Base-by-base conservation (phyloP, 2,329 filamentous ascomycete species). In the Fusarium sp. region DNA sequence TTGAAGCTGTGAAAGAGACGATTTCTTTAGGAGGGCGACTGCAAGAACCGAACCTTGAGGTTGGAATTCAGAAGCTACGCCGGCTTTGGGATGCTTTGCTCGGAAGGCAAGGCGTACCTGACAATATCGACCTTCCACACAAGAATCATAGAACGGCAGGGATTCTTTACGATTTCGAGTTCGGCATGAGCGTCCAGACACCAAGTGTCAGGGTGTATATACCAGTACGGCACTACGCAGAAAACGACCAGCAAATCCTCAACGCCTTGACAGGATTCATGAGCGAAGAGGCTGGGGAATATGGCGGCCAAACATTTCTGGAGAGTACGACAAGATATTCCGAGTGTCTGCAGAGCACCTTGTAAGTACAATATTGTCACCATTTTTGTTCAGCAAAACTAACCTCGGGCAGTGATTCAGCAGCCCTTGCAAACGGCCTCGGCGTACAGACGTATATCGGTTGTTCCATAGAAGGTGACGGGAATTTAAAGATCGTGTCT, bases 101-200 rank as follows among this genome's bases (percentile, higher is more conserved):
- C 4, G 64, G 67, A 1, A 33, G n/a, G 0, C 6, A 14, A 1
- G 27, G 5, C 1, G 10, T 60, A 1, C 25, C 65, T 1, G 59
- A 72, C 38, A 68, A 73, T 38, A 34, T 62, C 4, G 46, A 68
- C 1, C 65, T 75, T 0, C 71, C 66, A 0, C n/a, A 46, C 7
- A 72, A 20, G 0, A 6, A 46, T 11, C 78, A 80, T 54, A 72
- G 77, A 1, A 80, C 78, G 3, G 74, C 73, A 1, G 78, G 78
- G 3, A 73, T 79, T 18, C 73, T 80, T 3, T 80, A 78, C 65
- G 73, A 79, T 44, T 64, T 77, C 40, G 79, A 80, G 58, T 66
- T 80, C n/a, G 61, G 53, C 16, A 51, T 65, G 7, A 56, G 62
- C 8, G 63, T 38, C 8, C 14, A 29, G 6, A 13, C 20, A 0